Conservation (phyloP, 345 rosid species). For the Heritiera littoralis region DNA sequence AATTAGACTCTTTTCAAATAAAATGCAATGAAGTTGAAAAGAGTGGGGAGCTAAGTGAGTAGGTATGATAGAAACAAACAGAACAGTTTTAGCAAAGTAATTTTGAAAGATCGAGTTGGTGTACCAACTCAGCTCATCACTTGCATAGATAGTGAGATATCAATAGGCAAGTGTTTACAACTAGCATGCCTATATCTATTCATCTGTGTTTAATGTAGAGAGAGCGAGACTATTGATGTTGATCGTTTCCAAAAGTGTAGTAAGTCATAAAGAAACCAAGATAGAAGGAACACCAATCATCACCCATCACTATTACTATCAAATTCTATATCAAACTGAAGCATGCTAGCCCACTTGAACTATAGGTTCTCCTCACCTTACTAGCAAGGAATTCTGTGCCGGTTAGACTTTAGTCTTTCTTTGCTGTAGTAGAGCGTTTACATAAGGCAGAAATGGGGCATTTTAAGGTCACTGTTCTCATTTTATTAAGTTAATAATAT, state of each 20-base stretch:
- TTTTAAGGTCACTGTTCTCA: not conserved
- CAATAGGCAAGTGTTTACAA: no score
- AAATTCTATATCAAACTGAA: not conserved
- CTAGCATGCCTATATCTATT: not conserved
- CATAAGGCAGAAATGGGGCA: not conserved
- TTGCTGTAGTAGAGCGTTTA: not conserved
- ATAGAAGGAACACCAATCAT: no score
- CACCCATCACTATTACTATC: not conserved
- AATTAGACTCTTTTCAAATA: no score
- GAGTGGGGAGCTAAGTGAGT: no score
- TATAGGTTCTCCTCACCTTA: not conserved
- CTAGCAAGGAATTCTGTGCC: not conserved
- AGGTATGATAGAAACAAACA: no score
- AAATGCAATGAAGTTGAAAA: no score
- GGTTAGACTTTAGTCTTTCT: not conserved
- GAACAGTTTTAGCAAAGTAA: no score
- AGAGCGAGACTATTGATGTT: no score
- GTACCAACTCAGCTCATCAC: not conserved
- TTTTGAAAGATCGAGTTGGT: no score
- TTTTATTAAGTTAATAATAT: not conserved
- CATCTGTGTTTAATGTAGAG: not conserved
- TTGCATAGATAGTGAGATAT: not conserved
- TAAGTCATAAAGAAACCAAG: no score
- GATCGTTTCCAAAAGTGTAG: no score
- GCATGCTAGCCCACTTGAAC: not conserved